Evolutionary conservation across 2,329 filamentous ascomycete genomes (phyloP).

Genomic region (Hirsutella rhossiliensis): DNA sequence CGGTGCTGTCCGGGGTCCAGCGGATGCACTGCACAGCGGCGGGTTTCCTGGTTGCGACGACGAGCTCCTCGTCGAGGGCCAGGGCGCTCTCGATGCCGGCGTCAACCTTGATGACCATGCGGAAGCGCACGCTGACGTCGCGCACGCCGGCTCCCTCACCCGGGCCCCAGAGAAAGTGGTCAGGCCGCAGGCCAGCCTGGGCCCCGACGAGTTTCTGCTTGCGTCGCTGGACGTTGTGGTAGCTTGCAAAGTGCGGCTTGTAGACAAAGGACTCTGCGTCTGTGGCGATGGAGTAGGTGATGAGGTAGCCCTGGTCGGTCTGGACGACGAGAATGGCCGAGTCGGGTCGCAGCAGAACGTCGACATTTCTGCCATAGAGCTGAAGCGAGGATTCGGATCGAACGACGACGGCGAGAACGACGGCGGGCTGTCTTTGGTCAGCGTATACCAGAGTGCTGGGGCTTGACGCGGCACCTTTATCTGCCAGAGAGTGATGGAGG

Average conservation of each 20-base stretch:
- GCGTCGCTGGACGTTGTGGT: conserved; percentile 49
- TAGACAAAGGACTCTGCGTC: conserved; percentile 78
- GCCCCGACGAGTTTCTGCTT: conserved; percentile 49
- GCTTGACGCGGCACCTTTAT: conserved; percentile 55
- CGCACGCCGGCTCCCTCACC: conserved; percentile 74
- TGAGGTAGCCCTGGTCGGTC: conserved; percentile 74
- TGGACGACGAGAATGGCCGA: conserved; percentile 86
- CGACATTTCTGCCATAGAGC: conserved; percentile 75
- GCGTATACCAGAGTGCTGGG: not conserved
- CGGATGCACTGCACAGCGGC: conserved; percentile 93
- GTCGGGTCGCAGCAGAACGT: conserved; percentile 79
- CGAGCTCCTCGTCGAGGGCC: conserved; percentile 81
- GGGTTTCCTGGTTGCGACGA: conserved; percentile 84
- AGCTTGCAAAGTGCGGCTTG: conserved; percentile 64
- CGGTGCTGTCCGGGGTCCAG: conserved; percentile 75
- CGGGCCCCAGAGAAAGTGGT: conserved; percentile 57
- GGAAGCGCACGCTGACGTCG: conserved; percentile 83
- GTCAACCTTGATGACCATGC: conserved; percentile 97
- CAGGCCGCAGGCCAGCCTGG: conserved; percentile 40
- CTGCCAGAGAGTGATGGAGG: conserved; percentile 91
- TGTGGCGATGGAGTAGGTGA: conserved; percentile 85
- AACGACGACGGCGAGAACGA: conserved; percentile 72
- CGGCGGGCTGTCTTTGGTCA: conserved; percentile 54
- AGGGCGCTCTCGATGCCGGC: conserved; percentile 82
- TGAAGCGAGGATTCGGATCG: conserved; percentile 70